A percentile compares a stretch with the other conserved stretches of the same genome.
Evolutionary conservation across 75 land plant species (phyloP).

Genomic region (Ceratopteris richardii): DNA sequence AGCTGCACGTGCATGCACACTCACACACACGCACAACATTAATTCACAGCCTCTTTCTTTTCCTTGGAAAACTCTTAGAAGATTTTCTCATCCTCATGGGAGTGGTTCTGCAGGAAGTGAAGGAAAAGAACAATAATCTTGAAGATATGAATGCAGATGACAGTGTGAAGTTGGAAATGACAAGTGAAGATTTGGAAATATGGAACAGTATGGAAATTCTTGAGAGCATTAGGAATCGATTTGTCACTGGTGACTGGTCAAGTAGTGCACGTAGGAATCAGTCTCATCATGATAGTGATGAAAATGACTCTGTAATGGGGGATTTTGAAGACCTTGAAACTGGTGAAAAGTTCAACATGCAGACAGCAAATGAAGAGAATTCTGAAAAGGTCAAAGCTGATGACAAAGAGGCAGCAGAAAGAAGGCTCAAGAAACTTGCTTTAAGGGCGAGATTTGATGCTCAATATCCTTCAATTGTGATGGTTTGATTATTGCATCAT

Average conservation of each 20-base stretch:
- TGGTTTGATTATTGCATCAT: neutral
- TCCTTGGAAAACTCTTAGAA: too few relatives aligned
- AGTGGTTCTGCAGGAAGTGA: slow-evolving; percentile 14
- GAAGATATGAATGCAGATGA: slow-evolving; percentile 65
- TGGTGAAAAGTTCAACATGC: slow-evolving; percentile 43
- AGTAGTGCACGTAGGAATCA: slow-evolving; percentile 58
- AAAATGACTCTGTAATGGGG: slow-evolving; percentile 49
- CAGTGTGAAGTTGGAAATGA: slow-evolving; percentile 45
- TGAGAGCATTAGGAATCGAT: slow-evolving; percentile 74
- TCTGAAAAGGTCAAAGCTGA: slow-evolving; percentile 19
- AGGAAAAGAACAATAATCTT: slow-evolving; percentile 19
- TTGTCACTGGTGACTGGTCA: slow-evolving; percentile 95
- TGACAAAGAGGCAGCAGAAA: slow-evolving; percentile 43
- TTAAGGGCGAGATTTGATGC: slow-evolving; percentile 85
- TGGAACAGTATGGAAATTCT: slow-evolving; percentile 54
- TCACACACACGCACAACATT: too few relatives aligned
- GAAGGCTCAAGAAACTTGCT: slow-evolving; percentile 90
- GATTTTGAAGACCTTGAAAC: slow-evolving; percentile 98
- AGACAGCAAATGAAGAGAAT: slow-evolving; percentile 10
- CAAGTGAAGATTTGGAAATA: slow-evolving; percentile 22
- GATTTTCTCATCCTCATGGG: too few relatives aligned
- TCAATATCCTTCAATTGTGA: slow-evolving; percentile 65
- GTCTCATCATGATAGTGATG: slow-evolving; percentile 22
- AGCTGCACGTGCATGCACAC: too few relatives aligned
- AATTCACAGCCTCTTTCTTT: too few relatives aligned